Base-by-base conservation (phyloP, 2,329 filamentous ascomycete species). In the Diplodia mutila region DNA sequence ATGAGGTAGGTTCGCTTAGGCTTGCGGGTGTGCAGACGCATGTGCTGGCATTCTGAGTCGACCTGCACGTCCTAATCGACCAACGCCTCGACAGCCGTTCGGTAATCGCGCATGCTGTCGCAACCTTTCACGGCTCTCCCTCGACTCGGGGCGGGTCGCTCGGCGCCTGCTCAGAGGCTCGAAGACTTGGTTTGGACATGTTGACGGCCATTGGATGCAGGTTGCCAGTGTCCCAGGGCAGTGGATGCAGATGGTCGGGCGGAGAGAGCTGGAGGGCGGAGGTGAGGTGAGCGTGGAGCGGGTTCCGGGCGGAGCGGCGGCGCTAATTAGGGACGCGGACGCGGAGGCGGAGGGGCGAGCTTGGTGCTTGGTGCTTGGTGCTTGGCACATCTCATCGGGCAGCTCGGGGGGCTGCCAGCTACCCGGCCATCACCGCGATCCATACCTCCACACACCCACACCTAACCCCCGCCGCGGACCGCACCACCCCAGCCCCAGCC, bases 341-440 rank as follows among this genome's bases (percentile, higher is more conserved):
- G 12, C 57, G 55, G 37, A 8, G 53, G 32, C 29, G 32, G 32
- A 34, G 32, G 32, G 32, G 55, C 9, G 32, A 9, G 27, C 59
- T 63, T n/a, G n/a, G n/a, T n/a, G n/a, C n/a, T n/a, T n/a, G n/a
- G n/a, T n/a, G n/a, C n/a, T n/a, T n/a, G n/a, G n/a, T n/a, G n/a
- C n/a, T n/a, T 63, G 59, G 59, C 59, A 11, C 46, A 63, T 63
- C 59, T 63, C 59, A 63, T 63, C 42, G 42, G 59, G 59, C 59
- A 63, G 59, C 59, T 34, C 53, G 29, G 52, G 25, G 25, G 49
- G 21, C 49, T 25, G 49, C 42, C 54, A 57, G 54, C 34, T 39
- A 23, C 16, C n/a, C n/a, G 25, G n/a, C 14, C 46, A 63, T 23
- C 59, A 37, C 42, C 57, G 57, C 57, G 21, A 49, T 61, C 57